Evolutionary conservation across 2,329 filamentous ascomycete species (phyloP).

Genomic region (Shiraia bambusicola): DNA sequence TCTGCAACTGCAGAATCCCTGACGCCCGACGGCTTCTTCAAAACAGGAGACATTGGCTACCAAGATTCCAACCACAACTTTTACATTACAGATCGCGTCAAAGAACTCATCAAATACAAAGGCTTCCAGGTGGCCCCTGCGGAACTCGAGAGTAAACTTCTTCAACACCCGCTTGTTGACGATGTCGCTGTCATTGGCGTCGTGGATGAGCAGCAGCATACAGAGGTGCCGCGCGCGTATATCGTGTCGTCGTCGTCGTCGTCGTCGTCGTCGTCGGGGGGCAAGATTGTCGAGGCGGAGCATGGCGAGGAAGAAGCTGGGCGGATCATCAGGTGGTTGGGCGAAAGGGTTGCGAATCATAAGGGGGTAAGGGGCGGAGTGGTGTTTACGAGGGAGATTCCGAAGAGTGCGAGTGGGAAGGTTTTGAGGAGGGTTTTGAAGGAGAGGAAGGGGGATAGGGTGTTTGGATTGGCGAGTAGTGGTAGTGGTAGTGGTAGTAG

Average conservation of each 20-base stretch:
- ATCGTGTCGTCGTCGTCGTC: no score
- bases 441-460: slow-evolving; percentile 19
- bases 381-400: slow-evolving; percentile 50
- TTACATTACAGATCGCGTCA: slow-evolving; percentile 35
- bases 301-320: slow-evolving; percentile 17
- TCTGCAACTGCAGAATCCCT: slow-evolving; percentile 69
- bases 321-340: slow-evolving; percentile 21
- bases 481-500: no score
- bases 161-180: slow-evolving; percentile 25
- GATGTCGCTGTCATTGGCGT: slow-evolving; percentile 33
- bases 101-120: slow-evolving; percentile 38
- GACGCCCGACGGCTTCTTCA: slow-evolving; percentile 65
- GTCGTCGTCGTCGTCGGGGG: no score
- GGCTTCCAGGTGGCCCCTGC: slow-evolving; percentile 35
- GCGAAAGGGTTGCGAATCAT: slow-evolving; percentile 28
- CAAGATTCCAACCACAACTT: slow-evolving; percentile 29
- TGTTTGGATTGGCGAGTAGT: slow-evolving; percentile 10
- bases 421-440: slow-evolving; percentile 43
- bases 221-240: slow-evolving; percentile 33
- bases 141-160: slow-evolving; percentile 31
- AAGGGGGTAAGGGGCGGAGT: slow-evolving; percentile 37
- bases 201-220: slow-evolving; percentile 28
- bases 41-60: slow-evolving; percentile 34
- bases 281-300: no score
- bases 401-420: slow-evolving; percentile 52